These are phyloP conservation scores for Emmonsiellopsis sp. DNA, from an alignment of 2,329 filamentous ascomycete species.

Conservation along the genomic window DNA sequence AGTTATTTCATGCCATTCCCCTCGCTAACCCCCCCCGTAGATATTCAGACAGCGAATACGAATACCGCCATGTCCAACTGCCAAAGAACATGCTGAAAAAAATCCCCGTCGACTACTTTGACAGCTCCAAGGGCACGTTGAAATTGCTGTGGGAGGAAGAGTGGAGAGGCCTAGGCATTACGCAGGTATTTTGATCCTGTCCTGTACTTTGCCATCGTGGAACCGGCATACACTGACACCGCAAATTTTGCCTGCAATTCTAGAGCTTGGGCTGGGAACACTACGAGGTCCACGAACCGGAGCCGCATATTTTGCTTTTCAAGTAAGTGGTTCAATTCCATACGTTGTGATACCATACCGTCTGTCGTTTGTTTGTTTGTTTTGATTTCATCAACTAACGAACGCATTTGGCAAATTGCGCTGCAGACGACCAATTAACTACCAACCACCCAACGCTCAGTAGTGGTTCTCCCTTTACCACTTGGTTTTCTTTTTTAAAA, in stretches of 20 bases:
- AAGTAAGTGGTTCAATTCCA: conserved; percentile 46
- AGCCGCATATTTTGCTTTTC: conserved; percentile 96
- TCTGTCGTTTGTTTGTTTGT: conserved; percentile 5
- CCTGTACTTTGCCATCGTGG: neutral
- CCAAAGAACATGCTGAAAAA: conserved; percentile 97
- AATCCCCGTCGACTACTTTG: conserved; percentile 92
- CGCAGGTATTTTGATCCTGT: conserved; percentile 55
- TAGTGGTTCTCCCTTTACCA: conserved; percentile 1
- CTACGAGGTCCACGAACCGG: conserved; percentile 97
- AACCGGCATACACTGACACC: neutral
- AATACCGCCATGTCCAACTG: conserved; percentile 95
- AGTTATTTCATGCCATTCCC: neutral
- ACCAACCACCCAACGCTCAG: conserved; percentile 52
- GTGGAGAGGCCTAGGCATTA: conserved; percentile 94
- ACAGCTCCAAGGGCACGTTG: conserved; percentile 77
- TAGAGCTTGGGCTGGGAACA: conserved; percentile 98
- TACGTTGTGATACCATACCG: conserved; percentile 13
- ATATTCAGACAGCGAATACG: conserved; percentile 85
- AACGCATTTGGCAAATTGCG: conserved; percentile 15
- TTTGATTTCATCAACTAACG: conserved; percentile 10
- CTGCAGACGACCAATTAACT: conserved; percentile 70
- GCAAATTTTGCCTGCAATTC: neutral
- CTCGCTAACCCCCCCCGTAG: conserved; percentile 26
- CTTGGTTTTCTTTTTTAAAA: conserved; percentile 8
- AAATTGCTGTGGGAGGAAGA: conserved; percentile 98